These are phyloP conservation scores for Penicillium concentricum DNA, from an alignment of 2,329 filamentous ascomycete species.

Conservation along the genomic window DNA sequence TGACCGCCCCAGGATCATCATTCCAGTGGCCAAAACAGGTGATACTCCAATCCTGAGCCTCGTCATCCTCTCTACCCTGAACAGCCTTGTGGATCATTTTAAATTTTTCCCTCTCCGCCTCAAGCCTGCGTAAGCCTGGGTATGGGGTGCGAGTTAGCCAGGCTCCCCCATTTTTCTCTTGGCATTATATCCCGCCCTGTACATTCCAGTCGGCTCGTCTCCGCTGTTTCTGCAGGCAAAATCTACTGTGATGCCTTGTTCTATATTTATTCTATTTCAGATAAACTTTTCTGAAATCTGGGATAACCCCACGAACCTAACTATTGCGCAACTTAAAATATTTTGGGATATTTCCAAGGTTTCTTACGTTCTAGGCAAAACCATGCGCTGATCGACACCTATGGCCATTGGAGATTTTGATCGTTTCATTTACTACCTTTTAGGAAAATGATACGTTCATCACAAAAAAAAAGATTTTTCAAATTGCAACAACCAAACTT, in stretches of 20 bases:
- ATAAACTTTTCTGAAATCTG: not conserved
- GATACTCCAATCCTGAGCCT: not conserved
- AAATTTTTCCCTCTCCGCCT: conserved; percentile 2
- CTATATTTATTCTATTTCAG: conserved; percentile 3
- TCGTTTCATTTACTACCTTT: not conserved
- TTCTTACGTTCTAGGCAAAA: not conserved
- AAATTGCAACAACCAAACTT: not conserved
- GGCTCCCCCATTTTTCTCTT: conserved; percentile 9
- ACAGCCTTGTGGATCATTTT: conserved; percentile 10
- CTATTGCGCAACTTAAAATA: not conserved
- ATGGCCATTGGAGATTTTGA: not conserved
- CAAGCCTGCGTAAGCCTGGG: not conserved
- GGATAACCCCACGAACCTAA: not conserved
- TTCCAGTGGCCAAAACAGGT: conserved; percentile 2
- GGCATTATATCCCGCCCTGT: not conserved
- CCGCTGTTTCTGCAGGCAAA: not conserved
- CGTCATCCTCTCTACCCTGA: conserved; percentile 4
- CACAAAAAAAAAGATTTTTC: not conserved
- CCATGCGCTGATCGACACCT: not conserved
- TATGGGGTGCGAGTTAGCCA: not conserved
- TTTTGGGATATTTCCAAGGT: not conserved
- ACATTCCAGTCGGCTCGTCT: not conserved
- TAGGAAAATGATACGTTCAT: not conserved
- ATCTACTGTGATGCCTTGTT: conserved; percentile 1
- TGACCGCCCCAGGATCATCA: conserved; percentile 8